These are phyloP conservation scores for Clonostachys chloroleuca DNA, from an alignment of 2,329 filamentous ascomycete species.

Conservation along the genomic window DNA sequence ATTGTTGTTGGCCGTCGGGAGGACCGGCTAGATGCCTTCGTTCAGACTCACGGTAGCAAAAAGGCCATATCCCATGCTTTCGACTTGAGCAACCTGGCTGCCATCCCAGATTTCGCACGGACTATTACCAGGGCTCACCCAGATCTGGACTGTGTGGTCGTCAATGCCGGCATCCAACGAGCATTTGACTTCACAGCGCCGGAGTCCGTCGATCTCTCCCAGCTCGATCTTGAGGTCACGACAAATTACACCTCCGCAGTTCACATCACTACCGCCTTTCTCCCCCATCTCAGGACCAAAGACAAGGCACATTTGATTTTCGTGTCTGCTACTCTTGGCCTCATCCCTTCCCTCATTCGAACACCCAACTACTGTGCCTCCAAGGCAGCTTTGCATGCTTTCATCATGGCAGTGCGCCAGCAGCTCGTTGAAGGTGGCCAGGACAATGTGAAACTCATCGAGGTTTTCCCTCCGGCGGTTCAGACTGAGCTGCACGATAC, in stretches of 20 bases:
- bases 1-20: constrained; percentile 41
- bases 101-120: constrained; percentile 15
- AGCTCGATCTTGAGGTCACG: constrained; percentile 15
- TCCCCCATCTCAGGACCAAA: constrained; percentile 13
- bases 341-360: constrained; percentile 11
- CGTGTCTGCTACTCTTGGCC: constrained; percentile 13
- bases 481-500: constrained; percentile 19
- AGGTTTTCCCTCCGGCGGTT: constrained; percentile 19
- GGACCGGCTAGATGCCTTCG: constrained; percentile 42
- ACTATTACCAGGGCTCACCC: constrained; percentile 7
- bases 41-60: constrained; percentile 31
- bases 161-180: constrained; percentile 53
- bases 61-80: constrained; percentile 25
- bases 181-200: constrained; percentile 20
- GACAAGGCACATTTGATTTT: constrained; percentile 10
- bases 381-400: constrained; percentile 16
- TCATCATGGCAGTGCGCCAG: constrained; percentile 12
- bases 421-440: constrained; percentile 9
- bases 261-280: constrained; percentile 16
- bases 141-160: constrained; percentile 39
- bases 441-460: constrained; percentile 10
- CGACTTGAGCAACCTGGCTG: constrained; percentile 38
- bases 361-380: constrained; percentile 19
- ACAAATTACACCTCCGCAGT: constrained; percentile 18
- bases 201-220: constrained; percentile 16